phyloP scores from a whole-genome alignment of 2,329 filamentous ascomycete genomes.

The Thielaviopsis ethacetica region DNA sequence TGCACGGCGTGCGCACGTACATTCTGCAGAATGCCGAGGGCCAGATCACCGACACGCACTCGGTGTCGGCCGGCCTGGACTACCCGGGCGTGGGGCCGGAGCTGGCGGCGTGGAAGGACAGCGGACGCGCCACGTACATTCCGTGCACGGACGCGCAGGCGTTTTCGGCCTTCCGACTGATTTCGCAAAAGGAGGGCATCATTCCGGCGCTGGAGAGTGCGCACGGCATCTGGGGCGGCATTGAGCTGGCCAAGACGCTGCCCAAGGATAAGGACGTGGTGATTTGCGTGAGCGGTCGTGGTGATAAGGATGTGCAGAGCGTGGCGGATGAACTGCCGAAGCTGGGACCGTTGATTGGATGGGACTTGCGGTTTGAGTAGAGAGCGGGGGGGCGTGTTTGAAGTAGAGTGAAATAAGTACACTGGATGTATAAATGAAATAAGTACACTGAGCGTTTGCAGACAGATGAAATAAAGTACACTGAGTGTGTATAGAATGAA shows the following conservation, averaged over 20 bases:
- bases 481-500: too few relatives aligned
- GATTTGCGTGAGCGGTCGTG: constrained; percentile 81
- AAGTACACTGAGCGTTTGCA: too few relatives aligned
- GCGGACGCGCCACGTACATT: constrained; percentile 67
- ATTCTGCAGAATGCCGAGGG: constrained; percentile 84
- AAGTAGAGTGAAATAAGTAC: too few relatives aligned
- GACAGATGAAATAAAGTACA: too few relatives aligned
- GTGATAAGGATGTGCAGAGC: constrained; percentile 97
- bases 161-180: constrained; percentile 68
- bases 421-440: too few relatives aligned
- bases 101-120: constrained; percentile 85
- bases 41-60: constrained; percentile 90
- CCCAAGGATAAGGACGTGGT: constrained; percentile 76
- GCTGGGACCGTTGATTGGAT: constrained; percentile 74
- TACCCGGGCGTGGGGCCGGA: constrained; percentile 96
- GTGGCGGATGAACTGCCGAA: constrained; percentile 87
- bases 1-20: constrained; percentile 93
- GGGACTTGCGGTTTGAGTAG: constrained; percentile 47
- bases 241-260: constrained; percentile 89
- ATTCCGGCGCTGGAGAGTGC: constrained; percentile 90
- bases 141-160: constrained; percentile 85
- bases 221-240: constrained; percentile 77
- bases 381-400: too few relatives aligned
- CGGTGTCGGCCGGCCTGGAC: constrained; percentile 87
- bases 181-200: constrained; percentile 84